Evolutionary conservation across 441 rosid species (phyloP), one percentile per base, ranked within the genome.

Genomic region (Euphorbia schlechtendalii): DNA sequence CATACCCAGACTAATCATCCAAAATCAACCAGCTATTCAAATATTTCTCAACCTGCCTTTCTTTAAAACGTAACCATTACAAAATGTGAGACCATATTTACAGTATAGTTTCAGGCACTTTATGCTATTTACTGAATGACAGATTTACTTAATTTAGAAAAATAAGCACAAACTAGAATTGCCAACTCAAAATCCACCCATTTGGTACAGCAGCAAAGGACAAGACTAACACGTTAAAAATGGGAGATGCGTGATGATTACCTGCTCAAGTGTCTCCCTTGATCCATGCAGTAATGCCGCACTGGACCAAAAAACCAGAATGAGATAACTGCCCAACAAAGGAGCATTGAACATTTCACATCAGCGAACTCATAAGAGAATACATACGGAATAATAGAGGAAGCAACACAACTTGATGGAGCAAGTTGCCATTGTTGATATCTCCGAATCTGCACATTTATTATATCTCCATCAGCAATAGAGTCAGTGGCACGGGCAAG

Each of bases 401-500:
- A 90, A 32, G 98, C 76, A 58, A 94, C 83, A 57, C 84, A 85
- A 78, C 84, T 67, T 66, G 93, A 67, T 67, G 82, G 96, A 68
- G 93, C 89, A 54, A 91, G 98, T 73, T 94, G 96, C 99, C 99
- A 94, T 70, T 86, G 99, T 61, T 88, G 82, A 79, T 94, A 77
- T 89, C 96, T 89, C 60, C 99, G 85, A 74, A 94, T 89, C 77
- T 91, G 98, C 69, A 90, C 97, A 74, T 89, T 94, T 74, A 87
- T 73, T 73, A 91, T 84, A 79, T 94, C 99, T 54, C 96, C 98
- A 76, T 94, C 84, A 1, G 88, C 85, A 51, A 94, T 91, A 72
- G 98, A 91, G 61, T 94, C 99, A 70, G 99, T 96, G 80, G 99
- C 89, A 59, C 79, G 93, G 46, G 98, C 90, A 77, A 94, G 73